Conservation (phyloP, 768 basidiomycete species). For the Leccinum uliginosum region DNA sequence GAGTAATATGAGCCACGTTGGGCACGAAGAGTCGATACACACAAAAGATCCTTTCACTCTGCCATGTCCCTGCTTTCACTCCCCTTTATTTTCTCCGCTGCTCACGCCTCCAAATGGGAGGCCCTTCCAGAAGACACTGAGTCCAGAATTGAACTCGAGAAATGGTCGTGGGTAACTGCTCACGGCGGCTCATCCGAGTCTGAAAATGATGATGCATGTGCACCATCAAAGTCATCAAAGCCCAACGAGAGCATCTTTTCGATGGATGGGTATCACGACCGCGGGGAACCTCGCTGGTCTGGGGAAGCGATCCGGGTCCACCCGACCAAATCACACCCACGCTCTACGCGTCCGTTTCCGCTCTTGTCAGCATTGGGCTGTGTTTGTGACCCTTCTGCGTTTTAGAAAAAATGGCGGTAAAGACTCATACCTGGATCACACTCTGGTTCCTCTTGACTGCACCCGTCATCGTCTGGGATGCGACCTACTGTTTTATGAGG, state of each 20-base stretch:
- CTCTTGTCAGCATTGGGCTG: background rate
- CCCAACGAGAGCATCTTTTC: background rate
- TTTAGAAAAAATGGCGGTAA: conserved; percentile 40
- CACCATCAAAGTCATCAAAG: background rate
- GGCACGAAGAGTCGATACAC: background rate
- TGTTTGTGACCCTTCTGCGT: background rate
- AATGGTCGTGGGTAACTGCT: background rate
- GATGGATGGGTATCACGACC: background rate
- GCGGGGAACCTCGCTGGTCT: background rate
- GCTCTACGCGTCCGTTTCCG: background rate
- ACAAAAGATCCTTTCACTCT: background rate
- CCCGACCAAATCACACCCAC: conserved; percentile 1
- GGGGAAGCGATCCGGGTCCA: background rate
- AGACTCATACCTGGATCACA: conserved; percentile 54
- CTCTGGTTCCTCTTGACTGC: conserved; percentile 59
- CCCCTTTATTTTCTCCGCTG: conserved; percentile 30
- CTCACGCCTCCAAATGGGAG: conserved; percentile 28
- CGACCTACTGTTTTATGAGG: conserved; percentile 77
- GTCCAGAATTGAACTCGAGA: background rate
- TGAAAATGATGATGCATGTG: background rate
- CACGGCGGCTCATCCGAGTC: background rate
- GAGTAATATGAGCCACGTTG: too few species aligned
- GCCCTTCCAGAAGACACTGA: conserved; percentile 5
- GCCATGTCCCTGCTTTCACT: conserved; percentile 18
- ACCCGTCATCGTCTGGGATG: conserved; percentile 72